Conservation (phyloP, 148 eudicot species). For the Diospyros lotus region DNA sequence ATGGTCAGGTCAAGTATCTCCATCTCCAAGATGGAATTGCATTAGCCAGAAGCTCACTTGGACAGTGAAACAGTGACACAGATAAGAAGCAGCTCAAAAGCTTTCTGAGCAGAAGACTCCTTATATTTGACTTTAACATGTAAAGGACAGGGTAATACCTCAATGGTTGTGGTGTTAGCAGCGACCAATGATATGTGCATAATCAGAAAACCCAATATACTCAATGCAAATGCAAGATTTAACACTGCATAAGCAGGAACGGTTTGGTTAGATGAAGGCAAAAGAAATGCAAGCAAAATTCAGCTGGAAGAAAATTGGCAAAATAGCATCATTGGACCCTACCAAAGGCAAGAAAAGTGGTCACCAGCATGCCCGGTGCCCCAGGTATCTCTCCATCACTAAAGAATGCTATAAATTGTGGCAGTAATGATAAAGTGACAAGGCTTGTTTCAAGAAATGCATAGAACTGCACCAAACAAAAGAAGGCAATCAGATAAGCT, state of each 20-base stretch:
- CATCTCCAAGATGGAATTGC: too few species aligned
- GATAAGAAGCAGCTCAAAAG: too few species aligned
- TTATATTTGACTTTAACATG: too few species aligned
- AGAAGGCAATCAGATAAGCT: conserved; percentile 8
- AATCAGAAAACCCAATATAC: conserved; percentile 87
- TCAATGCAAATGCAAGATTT: conserved; percentile 92
- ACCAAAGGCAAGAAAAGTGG: conserved; percentile 99
- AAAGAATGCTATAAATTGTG: conserved; percentile 86
- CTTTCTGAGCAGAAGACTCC: too few species aligned
- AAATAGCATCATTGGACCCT: conserved; percentile 20
- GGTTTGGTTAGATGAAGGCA: conserved; percentile 8
- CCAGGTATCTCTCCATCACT: conserved; percentile 90
- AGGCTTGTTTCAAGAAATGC: conserved; percentile 87
- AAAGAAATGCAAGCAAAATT: conserved; percentile 2
- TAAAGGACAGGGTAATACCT: conserved; percentile 39
- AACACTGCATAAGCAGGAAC: conserved; percentile 49
- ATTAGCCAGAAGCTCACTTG: too few species aligned
- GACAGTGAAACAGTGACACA: too few species aligned
- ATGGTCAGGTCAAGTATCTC: too few species aligned
- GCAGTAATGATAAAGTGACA: conserved; percentile 70
- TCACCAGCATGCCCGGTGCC: conserved; percentile 78
- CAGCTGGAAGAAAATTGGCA: not conserved
- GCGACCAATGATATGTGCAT: conserved; percentile 94
- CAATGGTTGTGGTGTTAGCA: conserved; percentile 86
- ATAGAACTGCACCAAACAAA: conserved; percentile 72